Evolutionary conservation across 192 early-diverging fungal species (phyloP), one percentile per base, ranked within the genome.

Genomic region (Entomortierella parvispora): DNA sequence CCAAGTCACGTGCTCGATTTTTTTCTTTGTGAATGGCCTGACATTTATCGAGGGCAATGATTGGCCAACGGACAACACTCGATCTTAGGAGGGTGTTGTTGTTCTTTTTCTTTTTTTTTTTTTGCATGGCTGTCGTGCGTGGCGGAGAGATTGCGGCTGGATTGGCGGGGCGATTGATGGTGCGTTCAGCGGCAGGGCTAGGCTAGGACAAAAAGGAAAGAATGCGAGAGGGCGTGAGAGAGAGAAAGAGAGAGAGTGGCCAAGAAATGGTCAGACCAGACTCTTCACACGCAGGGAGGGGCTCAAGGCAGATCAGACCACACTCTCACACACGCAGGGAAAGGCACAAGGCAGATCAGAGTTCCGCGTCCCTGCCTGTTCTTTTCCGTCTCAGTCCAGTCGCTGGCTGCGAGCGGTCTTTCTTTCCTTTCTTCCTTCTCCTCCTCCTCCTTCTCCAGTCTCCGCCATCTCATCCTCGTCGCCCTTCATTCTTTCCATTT

Each of bases 161-260:
- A n/a, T n/a, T n/a, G n/a, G n/a, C n/a, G n/a, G n/a, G n/a, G n/a
- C n/a, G n/a, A n/a, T n/a, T n/a, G n/a, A n/a, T n/a, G n/a, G n/a
- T n/a, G n/a, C n/a, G n/a, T n/a, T n/a, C n/a, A n/a, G n/a, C n/a
- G n/a, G n/a, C n/a, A n/a, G n/a, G n/a, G n/a, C n/a, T n/a, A n/a
- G n/a, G n/a, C n/a, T n/a, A 12, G 18, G 43, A 47, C 4, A 28
- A n/a, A 4, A 31, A 45, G 20, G 0, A 60, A 22, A 45, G 20
- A 15, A 29, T 32, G 29, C 20, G n/a, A 22, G 17, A 29, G 6
- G 28, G 10, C 8, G n/a, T 15, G 33, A 45, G 32, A n/a, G 37
- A n/a, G n/a, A 58, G 56, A 58, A 42, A 58, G n/a, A 6, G 34
- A 43, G 40, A 58, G 56, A 58, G 40, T 3, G 5, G 12, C 22